Conservation (phyloP, 2,329 filamentous ascomycete species). For the Phyllosticta citrichinensis region DNA sequence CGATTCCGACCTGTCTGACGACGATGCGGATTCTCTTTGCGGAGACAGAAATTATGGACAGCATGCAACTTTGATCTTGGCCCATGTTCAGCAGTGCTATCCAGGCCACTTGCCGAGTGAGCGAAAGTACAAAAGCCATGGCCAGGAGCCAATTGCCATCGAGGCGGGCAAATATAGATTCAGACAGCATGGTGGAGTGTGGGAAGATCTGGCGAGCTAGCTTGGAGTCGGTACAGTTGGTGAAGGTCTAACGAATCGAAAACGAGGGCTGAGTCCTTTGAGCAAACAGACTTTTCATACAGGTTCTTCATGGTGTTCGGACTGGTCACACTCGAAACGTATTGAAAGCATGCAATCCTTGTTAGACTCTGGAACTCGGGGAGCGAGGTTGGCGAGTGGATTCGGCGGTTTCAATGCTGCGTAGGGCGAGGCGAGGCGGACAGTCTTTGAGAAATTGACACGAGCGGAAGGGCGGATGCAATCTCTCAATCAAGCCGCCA, state of each 20-base stretch:
- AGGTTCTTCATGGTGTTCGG: no score
- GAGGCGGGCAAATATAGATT: neutral
- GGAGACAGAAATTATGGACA: neutral
- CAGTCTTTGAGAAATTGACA: no score
- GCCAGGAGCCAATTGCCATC: slow-evolving; percentile 1
- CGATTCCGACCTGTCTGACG: neutral
- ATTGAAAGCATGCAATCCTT: neutral
- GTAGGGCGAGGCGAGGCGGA: neutral
- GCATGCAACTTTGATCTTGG: neutral
- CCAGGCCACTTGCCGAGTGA: neutral
- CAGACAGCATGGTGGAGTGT: neutral
- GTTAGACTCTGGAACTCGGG: neutral
- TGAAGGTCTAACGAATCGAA: no score
- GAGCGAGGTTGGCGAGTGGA: neutral
- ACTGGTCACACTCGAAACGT: neutral
- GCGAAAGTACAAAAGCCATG: slow-evolving; percentile 1
- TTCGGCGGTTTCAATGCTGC: neutral
- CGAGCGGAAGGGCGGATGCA: no score
- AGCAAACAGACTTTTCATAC: no score
- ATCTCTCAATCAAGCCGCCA: no score
- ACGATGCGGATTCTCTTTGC: slow-evolving; percentile 1
- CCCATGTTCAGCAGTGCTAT: slow-evolving; percentile 1
- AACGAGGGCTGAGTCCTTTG: no score
- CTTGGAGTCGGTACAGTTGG: neutral
- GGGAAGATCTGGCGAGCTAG: neutral